Base-by-base conservation (phyloP, 192 early-diverging fungal species). In the Thoreauomyces humboldtii region DNA sequence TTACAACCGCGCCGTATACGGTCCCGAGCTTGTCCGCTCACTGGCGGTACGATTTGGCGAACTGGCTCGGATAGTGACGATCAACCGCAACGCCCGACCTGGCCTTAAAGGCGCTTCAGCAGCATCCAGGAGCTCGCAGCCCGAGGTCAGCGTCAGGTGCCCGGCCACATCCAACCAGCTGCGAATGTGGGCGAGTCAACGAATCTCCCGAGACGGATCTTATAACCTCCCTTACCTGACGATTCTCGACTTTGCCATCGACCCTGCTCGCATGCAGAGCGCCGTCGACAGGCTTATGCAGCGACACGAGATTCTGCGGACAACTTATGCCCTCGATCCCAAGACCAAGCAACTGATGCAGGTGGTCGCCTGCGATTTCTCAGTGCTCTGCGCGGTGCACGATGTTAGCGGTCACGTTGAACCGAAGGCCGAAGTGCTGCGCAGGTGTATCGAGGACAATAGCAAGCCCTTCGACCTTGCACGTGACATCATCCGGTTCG, bases 171-270 rank as follows among this genome's bases (percentile, higher is more conserved):
- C 12, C 45, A 47, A 14, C 15, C 60, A 62, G 32, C 22, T 29
- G 60, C 60, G 60, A 4, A 62, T 62, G 60, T 62, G 60, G 60
- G 45, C 60, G 6, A 31, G 19, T 6, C 60, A 62, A 21, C 3
- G 4, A 7, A 19, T 24, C 25, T 31, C 12, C 27, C 22, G 29
- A 6, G 41, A 44, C 43, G 31, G 14, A 28, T 14, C 60, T 48
- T 62, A 62, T 50, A 14, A 62, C 24, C 32, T 62, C 28, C 9
- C 42, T 6, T 29, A 62, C 7, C 60, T 47, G 5, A 11, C 22
- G 7, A 25, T 59, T 15, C 6, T 43, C 4, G 36, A 41, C 21
- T 7, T 11, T 25, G 27, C 15, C 25, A 14, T 62, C 22, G 45
- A 62, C 29, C 7, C 27, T 17, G 45, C 7, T 7, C 17, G 15